Percentiles rank a stretch among this genome's conserved stretches.
phyloP scores from a whole-genome alignment of 768 basidiomycete species.

The Termitomyces sp. region DNA sequence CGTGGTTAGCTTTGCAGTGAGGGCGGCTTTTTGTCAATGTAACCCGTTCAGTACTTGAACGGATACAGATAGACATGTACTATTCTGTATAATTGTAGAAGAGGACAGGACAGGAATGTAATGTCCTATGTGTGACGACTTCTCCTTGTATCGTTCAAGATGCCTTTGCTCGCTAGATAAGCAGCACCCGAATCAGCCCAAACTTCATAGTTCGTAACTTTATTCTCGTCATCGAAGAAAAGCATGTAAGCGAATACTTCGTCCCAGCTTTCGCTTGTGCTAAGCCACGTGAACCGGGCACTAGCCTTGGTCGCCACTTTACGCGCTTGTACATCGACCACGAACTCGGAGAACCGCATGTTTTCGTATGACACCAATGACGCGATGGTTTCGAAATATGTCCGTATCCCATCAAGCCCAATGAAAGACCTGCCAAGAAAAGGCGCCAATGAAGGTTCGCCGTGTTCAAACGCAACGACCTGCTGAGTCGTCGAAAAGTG shows the following conservation, averaged over 20 bases:
- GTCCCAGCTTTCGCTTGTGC: constrained; percentile 50
- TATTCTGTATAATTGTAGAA: background rate
- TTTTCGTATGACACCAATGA: constrained; percentile 43
- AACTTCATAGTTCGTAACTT: constrained; percentile 56
- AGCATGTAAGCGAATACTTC: constrained; percentile 58
- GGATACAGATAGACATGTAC: background rate
- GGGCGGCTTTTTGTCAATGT: constrained; percentile 62
- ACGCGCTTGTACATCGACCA: constrained; percentile 43
- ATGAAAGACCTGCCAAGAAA: constrained; percentile 51
- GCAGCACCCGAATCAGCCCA: constrained; percentile 68
- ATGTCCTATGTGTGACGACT: background rate
- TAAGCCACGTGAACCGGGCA: constrained; percentile 53
- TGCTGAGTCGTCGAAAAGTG: constrained; percentile 45
- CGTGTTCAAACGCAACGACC: constrained; percentile 49
- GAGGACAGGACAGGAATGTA: background rate
- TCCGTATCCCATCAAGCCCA: constrained; percentile 35
- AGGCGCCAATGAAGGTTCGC: constrained; percentile 48
- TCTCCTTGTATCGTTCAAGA: constrained; percentile 26
- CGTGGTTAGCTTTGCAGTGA: constrained; percentile 75
- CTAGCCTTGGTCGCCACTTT: constrained; percentile 52
- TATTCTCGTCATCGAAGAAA: constrained; percentile 53
- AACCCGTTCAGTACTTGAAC: constrained; percentile 52
- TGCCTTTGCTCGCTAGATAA: constrained; percentile 53
- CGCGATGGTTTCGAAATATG: constrained; percentile 47
- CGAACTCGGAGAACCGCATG: constrained; percentile 50